These are phyloP conservation scores for Calycina herbarum DNA, from an alignment of 2,329 filamentous ascomycete genomes.

Conservation along the genomic window DNA sequence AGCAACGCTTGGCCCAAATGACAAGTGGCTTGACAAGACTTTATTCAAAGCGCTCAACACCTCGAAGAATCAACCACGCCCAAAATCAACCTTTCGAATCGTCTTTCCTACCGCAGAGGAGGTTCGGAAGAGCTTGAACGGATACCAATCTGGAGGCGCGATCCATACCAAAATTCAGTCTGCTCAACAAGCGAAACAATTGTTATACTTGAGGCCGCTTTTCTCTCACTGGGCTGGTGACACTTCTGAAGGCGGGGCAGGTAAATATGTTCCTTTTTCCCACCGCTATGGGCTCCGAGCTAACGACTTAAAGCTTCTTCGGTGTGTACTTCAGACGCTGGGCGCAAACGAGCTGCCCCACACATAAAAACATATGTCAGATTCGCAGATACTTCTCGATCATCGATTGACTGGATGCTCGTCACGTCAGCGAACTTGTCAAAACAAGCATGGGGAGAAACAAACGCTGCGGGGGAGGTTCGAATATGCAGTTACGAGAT, in stretches of 20 bases:
- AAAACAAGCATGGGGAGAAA: conserved; percentile 83
- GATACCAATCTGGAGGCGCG: conserved; percentile 73
- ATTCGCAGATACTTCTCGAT: conserved; percentile 44
- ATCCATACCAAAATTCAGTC: conserved; percentile 81
- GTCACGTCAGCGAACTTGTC: conserved; percentile 90
- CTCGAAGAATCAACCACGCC: conserved; percentile 29
- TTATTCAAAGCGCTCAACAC: conserved; percentile 54
- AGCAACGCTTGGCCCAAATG: conserved; percentile 69
- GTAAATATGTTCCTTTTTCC: neutral
- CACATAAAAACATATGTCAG: conserved; percentile 90
- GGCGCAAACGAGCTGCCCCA: conserved; percentile 70
- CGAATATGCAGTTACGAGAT: conserved; percentile 80
- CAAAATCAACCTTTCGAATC: conserved; percentile 60
- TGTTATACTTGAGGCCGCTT: conserved; percentile 68
- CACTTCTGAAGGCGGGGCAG: conserved; percentile 26
- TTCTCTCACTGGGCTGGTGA: conserved; percentile 77
- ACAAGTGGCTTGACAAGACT: conserved; percentile 70
- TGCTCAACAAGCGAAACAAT: conserved; percentile 68
- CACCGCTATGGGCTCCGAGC: too few relatives aligned
- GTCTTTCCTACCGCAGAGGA: conserved; percentile 81
- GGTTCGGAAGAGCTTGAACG: conserved; percentile 73
- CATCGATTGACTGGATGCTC: conserved; percentile 76
- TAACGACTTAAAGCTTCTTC: conserved; percentile 13
- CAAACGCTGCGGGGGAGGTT: conserved; percentile 57
- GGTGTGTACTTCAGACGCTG: conserved; percentile 47